Base-by-base conservation (phyloP, 1,284 basidiomycete genomes). In the Cutaneotrichosporon cutaneum region DNA sequence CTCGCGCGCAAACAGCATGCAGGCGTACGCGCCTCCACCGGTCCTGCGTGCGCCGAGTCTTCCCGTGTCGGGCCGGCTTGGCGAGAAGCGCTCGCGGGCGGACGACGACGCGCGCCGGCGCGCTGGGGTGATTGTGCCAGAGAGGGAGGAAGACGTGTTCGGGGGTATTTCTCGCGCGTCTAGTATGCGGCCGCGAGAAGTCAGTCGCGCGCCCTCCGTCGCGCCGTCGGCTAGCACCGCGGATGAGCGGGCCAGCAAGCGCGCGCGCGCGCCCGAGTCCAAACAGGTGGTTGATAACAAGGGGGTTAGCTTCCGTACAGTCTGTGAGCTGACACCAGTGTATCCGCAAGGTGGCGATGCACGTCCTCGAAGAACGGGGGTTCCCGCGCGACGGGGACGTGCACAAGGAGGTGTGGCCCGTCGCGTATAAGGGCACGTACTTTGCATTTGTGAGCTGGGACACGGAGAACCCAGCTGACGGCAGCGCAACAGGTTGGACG, bases 381-480 rank as follows among this genome's bases (percentile, higher is more conserved):
- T 70, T 67, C 42, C 22, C 66, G 0, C 67, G 77, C 36, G 61
- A 68, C 3, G 70, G 77, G 50, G 66, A 61, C 5, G 32, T 64
- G 36, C 78, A 78, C 70, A 78, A 76, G 57, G 76, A 79, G 24
- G 63, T 78, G 32, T 80, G 78, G 54, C 65, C 69, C 5, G 70
- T 73, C 51, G 66, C 69, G 4, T 77, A 72, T 27, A 75, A 74
- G 60, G 77, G 77, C 4, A 64, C 67, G 1, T 73, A 72, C 54
- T 79, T 80, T 66, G 76, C 73, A 1, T 69, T 80, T 54, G 78
- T 80, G 56, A 66, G 78, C 70, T 21, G 0, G 13, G 24, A 3
- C 13, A 14, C n/a, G 11, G 2, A 24, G n/a, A n/a, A n/a, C n/a
- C n/a, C n/a, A n/a, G 50, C 62, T 64, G 54, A 64, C 60, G n/a